These are phyloP conservation scores for Puccinia horiana DNA, from an alignment of 1,284 basidiomycete species.

Conservation along the genomic window DNA sequence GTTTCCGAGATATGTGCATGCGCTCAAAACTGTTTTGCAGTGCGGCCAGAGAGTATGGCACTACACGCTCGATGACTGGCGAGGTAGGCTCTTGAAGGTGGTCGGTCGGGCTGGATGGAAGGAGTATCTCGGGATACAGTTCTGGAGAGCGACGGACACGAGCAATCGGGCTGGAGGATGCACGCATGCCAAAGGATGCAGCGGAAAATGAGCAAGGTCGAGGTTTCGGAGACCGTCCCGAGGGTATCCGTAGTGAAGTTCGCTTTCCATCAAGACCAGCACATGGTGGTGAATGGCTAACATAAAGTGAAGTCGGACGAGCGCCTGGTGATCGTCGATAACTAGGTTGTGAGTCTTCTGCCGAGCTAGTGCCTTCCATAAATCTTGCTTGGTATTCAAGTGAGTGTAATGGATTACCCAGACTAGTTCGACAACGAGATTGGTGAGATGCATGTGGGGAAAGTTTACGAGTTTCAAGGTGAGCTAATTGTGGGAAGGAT, in stretches of 20 bases:
- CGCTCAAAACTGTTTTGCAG: constrained; percentile 25
- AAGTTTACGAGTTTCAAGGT: neutral
- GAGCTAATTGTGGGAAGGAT: neutral
- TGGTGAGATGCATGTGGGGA: neutral
- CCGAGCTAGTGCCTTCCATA: neutral
- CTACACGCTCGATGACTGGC: neutral
- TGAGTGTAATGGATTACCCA: neutral
- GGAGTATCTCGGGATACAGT: neutral
- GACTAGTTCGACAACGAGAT: neutral
- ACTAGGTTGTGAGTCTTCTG: neutral
- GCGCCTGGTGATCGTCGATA: neutral
- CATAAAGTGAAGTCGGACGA: neutral
- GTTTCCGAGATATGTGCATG: constrained; percentile 38
- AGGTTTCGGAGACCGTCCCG: neutral
- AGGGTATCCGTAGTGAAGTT: neutral
- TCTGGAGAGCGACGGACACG: neutral
- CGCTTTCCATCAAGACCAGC: neutral
- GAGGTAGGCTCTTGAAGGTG: neutral
- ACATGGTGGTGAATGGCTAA: neutral
- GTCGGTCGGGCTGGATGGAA: neutral
- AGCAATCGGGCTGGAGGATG: neutral
- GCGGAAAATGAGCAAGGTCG: constrained; percentile 6
- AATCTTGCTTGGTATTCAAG: neutral
- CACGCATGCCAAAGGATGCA: neutral
- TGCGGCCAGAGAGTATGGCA: constrained; percentile 19